A percentile compares a stretch with the other conserved stretches of the same genome.
These are phyloP conservation scores for Starmerella lactis-condensi DNA, from an alignment of 805 yeast species.

Conservation along the genomic window DNA sequence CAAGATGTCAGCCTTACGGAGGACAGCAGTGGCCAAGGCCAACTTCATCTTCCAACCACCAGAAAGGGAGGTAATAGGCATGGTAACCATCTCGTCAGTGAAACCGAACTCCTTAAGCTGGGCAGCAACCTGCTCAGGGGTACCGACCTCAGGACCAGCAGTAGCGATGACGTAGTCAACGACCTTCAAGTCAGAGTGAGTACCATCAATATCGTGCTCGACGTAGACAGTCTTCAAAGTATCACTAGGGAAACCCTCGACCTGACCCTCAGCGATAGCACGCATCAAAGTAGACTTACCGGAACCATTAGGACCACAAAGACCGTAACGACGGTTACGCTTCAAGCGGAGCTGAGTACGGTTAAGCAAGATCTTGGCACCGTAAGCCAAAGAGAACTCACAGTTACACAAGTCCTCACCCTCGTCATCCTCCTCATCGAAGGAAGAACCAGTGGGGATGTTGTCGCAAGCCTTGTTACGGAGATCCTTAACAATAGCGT, in stretches of 20 bases:
- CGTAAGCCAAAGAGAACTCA: slow-evolving; percentile 99
- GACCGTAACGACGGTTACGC: slow-evolving; percentile 98
- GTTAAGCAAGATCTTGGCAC: slow-evolving; percentile 99
- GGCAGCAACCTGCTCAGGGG: slow-evolving; percentile 48
- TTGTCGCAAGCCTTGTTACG: slow-evolving; percentile 93
- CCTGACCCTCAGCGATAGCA: slow-evolving; percentile 95
- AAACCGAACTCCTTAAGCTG: slow-evolving; percentile 78
- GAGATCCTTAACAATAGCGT: slow-evolving; percentile 78
- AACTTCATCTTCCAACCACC: slow-evolving; percentile 99
- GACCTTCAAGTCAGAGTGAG: slow-evolving; percentile 90
- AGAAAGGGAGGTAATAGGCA: slow-evolving; percentile 80
- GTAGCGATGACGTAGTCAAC: slow-evolving; percentile 77
- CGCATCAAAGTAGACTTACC: slow-evolving; percentile 98
- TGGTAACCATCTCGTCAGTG: slow-evolving; percentile 72
- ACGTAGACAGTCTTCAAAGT: slow-evolving; percentile 99
- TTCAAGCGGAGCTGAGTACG: slow-evolving; percentile 91
- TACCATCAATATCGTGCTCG: slow-evolving; percentile 98
- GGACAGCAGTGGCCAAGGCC: slow-evolving; percentile 96
- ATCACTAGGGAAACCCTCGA: slow-evolving; percentile 99
- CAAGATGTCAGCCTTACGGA: slow-evolving; percentile 88
- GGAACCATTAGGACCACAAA: slow-evolving; percentile 98
- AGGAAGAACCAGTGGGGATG: slow-evolving; percentile 89
- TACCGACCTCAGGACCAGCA: slow-evolving; percentile 60
- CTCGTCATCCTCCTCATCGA: slow-evolving; percentile 83
- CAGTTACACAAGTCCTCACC: slow-evolving; percentile 99